Percentiles rank a stretch among this genome's conserved stretches.
These are phyloP conservation scores for Quercus cerris DNA, from an alignment of 306 rosid species.

Conservation along the genomic window DNA sequence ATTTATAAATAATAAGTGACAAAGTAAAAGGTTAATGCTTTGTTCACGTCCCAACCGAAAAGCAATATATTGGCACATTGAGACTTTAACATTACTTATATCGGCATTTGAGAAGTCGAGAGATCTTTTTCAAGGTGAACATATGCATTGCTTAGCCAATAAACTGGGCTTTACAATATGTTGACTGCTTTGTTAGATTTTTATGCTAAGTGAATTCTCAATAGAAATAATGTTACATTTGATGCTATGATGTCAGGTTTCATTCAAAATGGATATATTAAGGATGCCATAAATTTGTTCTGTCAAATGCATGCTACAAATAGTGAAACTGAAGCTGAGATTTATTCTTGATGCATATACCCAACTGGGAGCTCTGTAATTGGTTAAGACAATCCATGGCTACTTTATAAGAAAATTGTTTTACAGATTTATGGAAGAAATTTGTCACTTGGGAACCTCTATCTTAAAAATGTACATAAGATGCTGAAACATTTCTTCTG, in stretches of 20 bases:
- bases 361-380: slow-evolving; percentile 51
- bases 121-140: slow-evolving; percentile 38
- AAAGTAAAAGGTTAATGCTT: too few relatives aligned
- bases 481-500: slow-evolving; percentile 44
- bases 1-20: too few relatives aligned
- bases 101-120: slow-evolving; percentile 41
- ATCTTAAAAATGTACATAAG: slow-evolving; percentile 52
- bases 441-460: slow-evolving; percentile 35
- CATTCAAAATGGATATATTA: too few relatives aligned
- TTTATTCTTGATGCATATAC: slow-evolving; percentile 49
- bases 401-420: slow-evolving; percentile 35
- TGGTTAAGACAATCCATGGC: slow-evolving; percentile 43
- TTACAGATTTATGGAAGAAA: slow-evolving; percentile 6
- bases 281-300: slow-evolving; percentile 17
- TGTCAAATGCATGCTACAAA: slow-evolving; percentile 37
- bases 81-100: slow-evolving; percentile 24
- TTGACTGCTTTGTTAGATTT: slow-evolving; percentile 34
- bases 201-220: too few relatives aligned
- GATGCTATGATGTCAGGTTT: too few relatives aligned
- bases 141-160: slow-evolving; percentile 32
- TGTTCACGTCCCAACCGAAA: too few relatives aligned
- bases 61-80: background rate
- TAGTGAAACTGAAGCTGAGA: slow-evolving; percentile 29
- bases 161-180: slow-evolving; percentile 47
- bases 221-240: too few relatives aligned